phyloP scores from a whole-genome alignment of 129 eudicot genomes.

The Escallonia herrerae region DNA sequence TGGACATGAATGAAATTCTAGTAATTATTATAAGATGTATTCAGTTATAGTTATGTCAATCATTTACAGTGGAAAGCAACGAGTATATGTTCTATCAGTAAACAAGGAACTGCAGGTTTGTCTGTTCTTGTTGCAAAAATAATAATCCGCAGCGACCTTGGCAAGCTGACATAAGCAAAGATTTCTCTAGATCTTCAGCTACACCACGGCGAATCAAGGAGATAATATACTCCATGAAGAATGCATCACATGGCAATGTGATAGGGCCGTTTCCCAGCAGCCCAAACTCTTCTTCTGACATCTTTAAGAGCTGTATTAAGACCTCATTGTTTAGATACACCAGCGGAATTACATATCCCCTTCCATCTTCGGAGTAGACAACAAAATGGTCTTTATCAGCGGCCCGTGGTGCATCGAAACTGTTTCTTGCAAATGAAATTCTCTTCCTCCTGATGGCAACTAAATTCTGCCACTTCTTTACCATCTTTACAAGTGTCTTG shows the following conservation, averaged over 20 bases:
- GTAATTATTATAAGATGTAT: not conserved
- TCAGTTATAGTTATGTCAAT: not conserved
- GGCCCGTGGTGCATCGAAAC: not conserved
- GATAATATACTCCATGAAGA: slow-evolving; percentile 25
- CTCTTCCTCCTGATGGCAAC: slow-evolving; percentile 7
- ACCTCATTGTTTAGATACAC: slow-evolving; percentile 37
- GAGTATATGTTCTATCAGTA: not conserved
- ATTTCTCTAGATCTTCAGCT: slow-evolving; percentile 3
- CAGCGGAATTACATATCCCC: slow-evolving; percentile 46
- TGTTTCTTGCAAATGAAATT: slow-evolving; percentile 7
- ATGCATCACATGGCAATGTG: slow-evolving; percentile 36
- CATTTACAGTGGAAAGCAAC: not conserved
- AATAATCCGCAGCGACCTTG: not conserved
- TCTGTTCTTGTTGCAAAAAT: not conserved
- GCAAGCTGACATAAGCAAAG: slow-evolving; percentile 1
- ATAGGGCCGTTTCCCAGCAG: not conserved
- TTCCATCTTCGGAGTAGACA: slow-evolving; percentile 38
- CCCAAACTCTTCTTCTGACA: slow-evolving; percentile 58
- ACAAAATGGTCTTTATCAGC: slow-evolving; percentile 54
- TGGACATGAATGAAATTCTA: not conserved
- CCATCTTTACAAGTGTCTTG: slow-evolving; percentile 35
- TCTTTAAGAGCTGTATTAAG: slow-evolving; percentile 46
- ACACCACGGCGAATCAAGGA: slow-evolving; percentile 8
- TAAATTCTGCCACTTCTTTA: slow-evolving; percentile 28
- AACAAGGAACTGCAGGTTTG: not conserved